These are phyloP conservation scores for Globisporangium okanoganense DNA, from an alignment of 352 stramenopile genomes.

Conservation along the genomic window DNA sequence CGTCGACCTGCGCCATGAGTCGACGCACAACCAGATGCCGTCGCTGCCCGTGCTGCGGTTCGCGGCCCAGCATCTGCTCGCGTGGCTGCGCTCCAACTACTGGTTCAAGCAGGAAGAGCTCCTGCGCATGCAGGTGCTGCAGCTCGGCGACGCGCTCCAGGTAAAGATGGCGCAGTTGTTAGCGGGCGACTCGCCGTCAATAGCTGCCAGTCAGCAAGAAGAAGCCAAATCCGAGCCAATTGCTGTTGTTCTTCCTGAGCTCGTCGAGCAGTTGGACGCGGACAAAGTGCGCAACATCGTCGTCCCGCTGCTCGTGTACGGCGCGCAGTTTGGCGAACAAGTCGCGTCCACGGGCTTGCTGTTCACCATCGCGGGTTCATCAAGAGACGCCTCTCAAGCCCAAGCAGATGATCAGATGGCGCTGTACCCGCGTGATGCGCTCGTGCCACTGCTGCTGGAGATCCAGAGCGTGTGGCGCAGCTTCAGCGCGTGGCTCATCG, in stretches of 20 bases:
- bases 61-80: conserved; percentile 79
- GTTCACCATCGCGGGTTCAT: conserved; percentile 22
- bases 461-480: conserved; percentile 45
- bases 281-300: conserved; percentile 56
- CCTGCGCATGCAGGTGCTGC: conserved; percentile 44
- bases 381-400: neutral
- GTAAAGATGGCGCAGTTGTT: conserved; percentile 20
- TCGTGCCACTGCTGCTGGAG: conserved; percentile 42
- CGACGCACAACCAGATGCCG: conserved; percentile 92
- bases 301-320: conserved; percentile 58
- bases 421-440: conserved; percentile 28
- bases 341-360: conserved; percentile 40
- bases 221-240: neutral
- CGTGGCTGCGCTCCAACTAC: conserved; percentile 87
- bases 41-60: conserved; percentile 86
- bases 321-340: conserved; percentile 48
- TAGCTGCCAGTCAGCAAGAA: neutral
- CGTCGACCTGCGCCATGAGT: conserved; percentile 92
- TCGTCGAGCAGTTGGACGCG: conserved; percentile 28
- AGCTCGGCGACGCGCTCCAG: conserved; percentile 34
- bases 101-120: conserved; percentile 74
- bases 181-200: neutral
- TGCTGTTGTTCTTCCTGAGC: neutral
- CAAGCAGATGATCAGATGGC: conserved; percentile 9
- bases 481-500: conserved; percentile 52